phyloP scores from a whole-genome alignment of 2,329 filamentous ascomycete species.

The Emergomyces orientalis region DNA sequence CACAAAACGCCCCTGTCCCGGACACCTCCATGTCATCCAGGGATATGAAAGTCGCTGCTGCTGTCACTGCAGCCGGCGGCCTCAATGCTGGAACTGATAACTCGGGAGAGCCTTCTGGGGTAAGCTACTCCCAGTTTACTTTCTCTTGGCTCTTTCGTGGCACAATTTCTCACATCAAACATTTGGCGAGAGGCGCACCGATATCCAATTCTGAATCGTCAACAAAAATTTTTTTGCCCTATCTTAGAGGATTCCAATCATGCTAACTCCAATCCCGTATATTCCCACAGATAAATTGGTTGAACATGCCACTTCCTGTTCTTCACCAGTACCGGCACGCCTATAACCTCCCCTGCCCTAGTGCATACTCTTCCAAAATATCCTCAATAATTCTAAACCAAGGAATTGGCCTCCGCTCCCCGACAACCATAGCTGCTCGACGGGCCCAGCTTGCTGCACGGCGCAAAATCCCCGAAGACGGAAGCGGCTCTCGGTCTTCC shows the following conservation, averaged over 20 bases:
- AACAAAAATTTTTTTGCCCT: not conserved
- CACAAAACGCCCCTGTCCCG: constrained; percentile 15
- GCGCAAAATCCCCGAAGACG: not conserved
- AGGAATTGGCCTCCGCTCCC: constrained; percentile 37
- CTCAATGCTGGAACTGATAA: constrained; percentile 14
- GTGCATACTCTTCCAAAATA: constrained; percentile 37
- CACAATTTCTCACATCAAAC: constrained; percentile 7
- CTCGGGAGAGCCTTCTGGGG: constrained; percentile 20
- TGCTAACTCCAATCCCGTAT: not conserved
- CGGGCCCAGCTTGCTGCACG: constrained; percentile 19
- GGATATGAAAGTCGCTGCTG: constrained; percentile 19
- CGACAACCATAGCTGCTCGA: constrained; percentile 36
- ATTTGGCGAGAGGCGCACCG: not conserved
- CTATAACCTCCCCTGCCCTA: constrained; percentile 38
- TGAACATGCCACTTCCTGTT: constrained; percentile 35
- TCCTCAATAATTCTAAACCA: constrained; percentile 40
- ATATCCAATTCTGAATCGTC: not conserved
- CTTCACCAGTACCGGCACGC: constrained; percentile 42
- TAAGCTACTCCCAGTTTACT: constrained; percentile 21
- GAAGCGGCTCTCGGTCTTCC: not conserved
- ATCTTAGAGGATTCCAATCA: not conserved
- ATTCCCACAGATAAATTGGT: constrained; percentile 35
- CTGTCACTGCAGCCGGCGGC: constrained; percentile 18
- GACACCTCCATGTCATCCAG: constrained; percentile 15
- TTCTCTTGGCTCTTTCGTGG: constrained; percentile 8